Conservation (phyloP, 345 rosid species). For the Sapria himalayana region DNA sequence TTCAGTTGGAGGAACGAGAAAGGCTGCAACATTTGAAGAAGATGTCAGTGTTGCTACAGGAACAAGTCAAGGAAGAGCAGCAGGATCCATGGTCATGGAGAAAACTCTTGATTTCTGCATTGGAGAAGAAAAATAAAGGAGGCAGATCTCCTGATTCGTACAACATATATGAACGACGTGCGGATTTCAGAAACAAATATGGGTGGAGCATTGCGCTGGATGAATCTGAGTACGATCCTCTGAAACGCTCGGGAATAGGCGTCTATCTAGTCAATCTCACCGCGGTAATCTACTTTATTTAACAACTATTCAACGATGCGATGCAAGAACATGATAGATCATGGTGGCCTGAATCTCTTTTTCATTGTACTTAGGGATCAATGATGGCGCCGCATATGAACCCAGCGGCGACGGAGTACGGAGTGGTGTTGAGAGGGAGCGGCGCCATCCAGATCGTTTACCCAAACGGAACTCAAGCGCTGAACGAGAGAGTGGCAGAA, state of each 20-base stretch:
- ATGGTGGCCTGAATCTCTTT: no score
- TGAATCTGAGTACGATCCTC: slow-evolving; percentile 28
- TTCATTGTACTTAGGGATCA: slow-evolving; percentile 29
- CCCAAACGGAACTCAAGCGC: slow-evolving; percentile 62
- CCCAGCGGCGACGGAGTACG: slow-evolving; percentile 73
- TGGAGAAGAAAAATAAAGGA: slow-evolving; percentile 9
- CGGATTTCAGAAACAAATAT: slow-evolving; percentile 39
- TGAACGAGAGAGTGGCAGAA: slow-evolving; percentile 28
- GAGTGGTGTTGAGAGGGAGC: slow-evolving; percentile 36
- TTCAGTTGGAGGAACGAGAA: slow-evolving; percentile 24
- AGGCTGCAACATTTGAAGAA: slow-evolving; percentile 33
- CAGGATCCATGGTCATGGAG: slow-evolving; percentile 33
- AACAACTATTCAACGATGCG: no score
- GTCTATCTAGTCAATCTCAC: slow-evolving; percentile 61
- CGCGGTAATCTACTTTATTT: slow-evolving; percentile 37
- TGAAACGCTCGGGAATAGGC: slow-evolving; percentile 42
- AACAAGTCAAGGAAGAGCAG: slow-evolving; percentile 11
- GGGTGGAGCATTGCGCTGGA: slow-evolving; percentile 74
- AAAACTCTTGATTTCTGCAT: slow-evolving; percentile 18
- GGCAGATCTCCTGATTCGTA: slow-evolving; percentile 26
- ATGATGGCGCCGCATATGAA: slow-evolving; percentile 96
- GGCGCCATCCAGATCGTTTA: slow-evolving; percentile 52
- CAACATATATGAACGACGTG: slow-evolving; percentile 30
- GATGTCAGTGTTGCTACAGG: slow-evolving; percentile 18
- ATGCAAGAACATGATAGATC: no score